Percentiles rank a stretch among this genome's conserved stretches.
These are phyloP conservation scores for Geotrichum fermentans DNA, from an alignment of 1,139 yeast species.

Conservation along the genomic window DNA sequence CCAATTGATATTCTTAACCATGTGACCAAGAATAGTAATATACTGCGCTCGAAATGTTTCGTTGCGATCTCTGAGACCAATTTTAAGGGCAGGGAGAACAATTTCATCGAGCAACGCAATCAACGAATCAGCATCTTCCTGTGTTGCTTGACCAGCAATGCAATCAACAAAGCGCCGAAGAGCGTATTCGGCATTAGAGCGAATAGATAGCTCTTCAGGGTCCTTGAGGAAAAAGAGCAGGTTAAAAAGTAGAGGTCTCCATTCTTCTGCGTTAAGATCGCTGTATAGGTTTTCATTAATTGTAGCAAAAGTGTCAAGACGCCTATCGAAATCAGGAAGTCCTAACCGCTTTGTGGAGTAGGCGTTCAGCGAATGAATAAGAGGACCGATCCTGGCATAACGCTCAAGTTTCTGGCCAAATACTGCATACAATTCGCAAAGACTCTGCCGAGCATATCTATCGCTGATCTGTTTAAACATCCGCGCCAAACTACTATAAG, in stretches of 20 bases:
- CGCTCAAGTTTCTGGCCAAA: slow-evolving; percentile 53
- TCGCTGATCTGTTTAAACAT: slow-evolving; percentile 58
- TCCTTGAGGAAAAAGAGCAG: slow-evolving; percentile 70
- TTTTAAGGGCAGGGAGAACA: slow-evolving; percentile 60
- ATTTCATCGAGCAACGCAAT: slow-evolving; percentile 47
- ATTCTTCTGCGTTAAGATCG: slow-evolving; percentile 51
- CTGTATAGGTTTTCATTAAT: slow-evolving; percentile 55
- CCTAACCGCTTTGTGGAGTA: slow-evolving; percentile 58
- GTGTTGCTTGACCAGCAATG: slow-evolving; percentile 25
- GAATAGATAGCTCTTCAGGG: slow-evolving; percentile 70
- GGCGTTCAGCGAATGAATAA: slow-evolving; percentile 65
- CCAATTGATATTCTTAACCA: slow-evolving; percentile 41
- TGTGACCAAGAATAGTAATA: slow-evolving; percentile 58
- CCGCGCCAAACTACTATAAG: slow-evolving; percentile 55
- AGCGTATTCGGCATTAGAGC: slow-evolving; percentile 70
- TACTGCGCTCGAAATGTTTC: slow-evolving; percentile 71
- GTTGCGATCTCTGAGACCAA: slow-evolving; percentile 60
- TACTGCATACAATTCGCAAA: slow-evolving; percentile 55
- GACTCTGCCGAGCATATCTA: slow-evolving; percentile 53
- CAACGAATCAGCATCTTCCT: slow-evolving; percentile 33
- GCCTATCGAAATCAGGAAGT: slow-evolving; percentile 73
- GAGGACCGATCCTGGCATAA: slow-evolving; percentile 44
- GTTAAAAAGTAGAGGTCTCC: slow-evolving; percentile 74
- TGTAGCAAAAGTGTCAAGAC: slow-evolving; percentile 61
- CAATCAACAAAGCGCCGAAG: slow-evolving; percentile 63